A percentile compares a stretch with the other conserved stretches of the same genome.
These are phyloP conservation scores for Fibroporia radiculosa DNA, from an alignment of 768 basidiomycete species.

Conservation along the genomic window DNA sequence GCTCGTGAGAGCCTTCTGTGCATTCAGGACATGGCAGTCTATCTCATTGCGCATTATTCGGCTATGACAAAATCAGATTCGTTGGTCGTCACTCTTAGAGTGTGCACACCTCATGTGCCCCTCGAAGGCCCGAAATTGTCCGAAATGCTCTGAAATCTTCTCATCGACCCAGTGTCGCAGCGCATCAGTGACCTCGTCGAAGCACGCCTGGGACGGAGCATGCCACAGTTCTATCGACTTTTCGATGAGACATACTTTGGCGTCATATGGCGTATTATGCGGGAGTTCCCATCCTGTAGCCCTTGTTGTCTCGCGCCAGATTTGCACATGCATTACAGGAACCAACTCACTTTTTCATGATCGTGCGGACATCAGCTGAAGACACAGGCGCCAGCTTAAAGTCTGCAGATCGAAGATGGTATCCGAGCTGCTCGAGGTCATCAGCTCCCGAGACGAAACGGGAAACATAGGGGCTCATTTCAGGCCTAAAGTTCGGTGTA, in stretches of 20 bases:
- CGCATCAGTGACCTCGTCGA: constrained; percentile 24
- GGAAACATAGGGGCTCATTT: no score
- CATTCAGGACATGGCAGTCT: constrained; percentile 18
- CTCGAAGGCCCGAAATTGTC: constrained; percentile 30
- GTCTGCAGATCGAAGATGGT: no score
- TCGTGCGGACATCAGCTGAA: constrained; percentile 26
- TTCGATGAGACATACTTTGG: constrained; percentile 30
- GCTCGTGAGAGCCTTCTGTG: constrained; percentile 23
- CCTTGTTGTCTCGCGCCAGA: no score
- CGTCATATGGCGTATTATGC: constrained; percentile 31
- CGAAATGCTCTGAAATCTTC: constrained; percentile 30
- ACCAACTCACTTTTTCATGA: constrained; percentile 31
- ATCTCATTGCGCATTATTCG: constrained; percentile 21
- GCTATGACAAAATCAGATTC: constrained; percentile 13
- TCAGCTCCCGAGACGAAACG: no score
- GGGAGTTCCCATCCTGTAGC: constrained; percentile 38
- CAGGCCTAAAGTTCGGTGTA: constrained; percentile 34
- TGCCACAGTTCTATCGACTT: constrained; percentile 30
- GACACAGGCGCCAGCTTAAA: constrained; percentile 13
- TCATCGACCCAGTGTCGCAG: constrained; percentile 22
- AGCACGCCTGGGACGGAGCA: constrained; percentile 26
- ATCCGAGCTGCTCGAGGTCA: no score
- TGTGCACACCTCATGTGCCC: constrained; percentile 27
- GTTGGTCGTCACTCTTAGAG: background rate
- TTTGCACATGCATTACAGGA: no score